Conservation (phyloP, 2,329 filamentous ascomycete genomes). For the Aspergillus niger region DNA sequence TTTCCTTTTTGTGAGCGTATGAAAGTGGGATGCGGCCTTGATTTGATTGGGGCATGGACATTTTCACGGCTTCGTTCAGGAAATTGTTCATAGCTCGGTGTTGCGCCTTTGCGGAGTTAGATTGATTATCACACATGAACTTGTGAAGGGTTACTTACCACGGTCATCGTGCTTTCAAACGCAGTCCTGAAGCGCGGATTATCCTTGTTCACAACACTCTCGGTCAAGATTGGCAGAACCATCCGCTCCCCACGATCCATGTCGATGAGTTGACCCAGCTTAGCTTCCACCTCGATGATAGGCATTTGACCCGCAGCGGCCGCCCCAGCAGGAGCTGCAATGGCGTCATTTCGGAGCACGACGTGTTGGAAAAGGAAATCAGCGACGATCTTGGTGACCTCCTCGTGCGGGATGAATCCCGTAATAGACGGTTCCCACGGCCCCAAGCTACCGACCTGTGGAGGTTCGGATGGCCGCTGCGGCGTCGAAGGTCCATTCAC, state of each 20-base stretch:
- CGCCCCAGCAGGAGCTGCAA: constrained; percentile 53
- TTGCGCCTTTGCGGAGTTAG: constrained; percentile 59
- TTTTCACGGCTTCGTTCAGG: constrained; percentile 69
- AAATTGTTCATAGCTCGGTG: constrained; percentile 83
- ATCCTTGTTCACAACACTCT: constrained; percentile 67
- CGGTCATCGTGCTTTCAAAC: constrained; percentile 89
- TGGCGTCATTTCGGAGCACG: constrained; percentile 65
- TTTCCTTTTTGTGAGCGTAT: constrained; percentile 80
- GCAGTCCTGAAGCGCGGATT: constrained; percentile 56
- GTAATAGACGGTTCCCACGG: constrained; percentile 64
- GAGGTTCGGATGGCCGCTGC: constrained; percentile 21
- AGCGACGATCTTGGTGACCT: constrained; percentile 72
- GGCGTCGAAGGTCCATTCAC: constrained; percentile 32
- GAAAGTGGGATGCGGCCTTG: constrained; percentile 53
- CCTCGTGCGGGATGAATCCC: constrained; percentile 69
- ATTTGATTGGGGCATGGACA: constrained; percentile 46
- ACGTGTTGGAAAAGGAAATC: constrained; percentile 78
- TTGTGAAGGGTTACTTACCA: constrained; percentile 57
- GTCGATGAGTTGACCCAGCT: constrained; percentile 80
- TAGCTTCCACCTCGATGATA: constrained; percentile 90
- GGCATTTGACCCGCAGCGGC: constrained; percentile 66
- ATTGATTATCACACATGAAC: constrained; percentile 8
- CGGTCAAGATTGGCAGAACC: constrained; percentile 66
- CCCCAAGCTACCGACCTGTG: constrained; percentile 34
- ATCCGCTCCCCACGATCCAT: constrained; percentile 71